Percentiles rank a stretch among this genome's conserved stretches.
phyloP scores from a whole-genome alignment of 441 rosid species.

The Jatropha multifida region DNA sequence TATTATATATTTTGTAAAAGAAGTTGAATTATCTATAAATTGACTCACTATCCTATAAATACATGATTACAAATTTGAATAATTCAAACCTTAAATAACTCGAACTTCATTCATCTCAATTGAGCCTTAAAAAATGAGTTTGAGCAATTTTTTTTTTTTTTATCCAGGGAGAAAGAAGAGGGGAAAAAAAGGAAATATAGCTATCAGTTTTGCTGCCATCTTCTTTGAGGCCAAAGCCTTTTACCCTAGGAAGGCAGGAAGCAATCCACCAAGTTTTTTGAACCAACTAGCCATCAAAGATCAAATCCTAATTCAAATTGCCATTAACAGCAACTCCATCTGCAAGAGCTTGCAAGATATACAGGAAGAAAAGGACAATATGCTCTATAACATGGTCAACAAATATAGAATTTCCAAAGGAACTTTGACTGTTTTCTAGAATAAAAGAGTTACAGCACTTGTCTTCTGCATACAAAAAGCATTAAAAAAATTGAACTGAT shows the following conservation, averaged over 20 bases:
- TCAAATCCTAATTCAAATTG: too few species aligned
- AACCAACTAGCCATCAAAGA: not conserved
- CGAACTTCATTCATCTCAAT: too few species aligned
- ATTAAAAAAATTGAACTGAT: constrained; percentile 9
- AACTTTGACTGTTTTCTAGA: constrained; percentile 8
- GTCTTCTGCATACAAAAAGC: constrained; percentile 18
- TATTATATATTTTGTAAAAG: too few species aligned
- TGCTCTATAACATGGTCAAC: not conserved
- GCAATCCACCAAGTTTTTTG: not conserved
- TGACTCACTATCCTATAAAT: too few species aligned
- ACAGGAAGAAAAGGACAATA: not conserved
- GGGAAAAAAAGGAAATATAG: not conserved
- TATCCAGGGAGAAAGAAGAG: too few species aligned
- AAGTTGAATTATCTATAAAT: too few species aligned
- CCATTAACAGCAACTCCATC: not conserved
- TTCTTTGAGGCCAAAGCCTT: too few species aligned
- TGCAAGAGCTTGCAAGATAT: not conserved
- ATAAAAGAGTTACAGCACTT: constrained; percentile 6
- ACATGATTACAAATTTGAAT: too few species aligned
- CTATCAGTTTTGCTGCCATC: not conserved
- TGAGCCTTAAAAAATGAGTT: too few species aligned
- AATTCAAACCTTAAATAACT: too few species aligned
- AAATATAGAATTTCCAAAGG: not conserved
- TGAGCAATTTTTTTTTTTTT: too few species aligned
- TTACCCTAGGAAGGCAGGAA: too few species aligned